Evolutionary conservation across 2,329 filamentous ascomycete species (phyloP).

Genomic region (Penicillium sp.): DNA sequence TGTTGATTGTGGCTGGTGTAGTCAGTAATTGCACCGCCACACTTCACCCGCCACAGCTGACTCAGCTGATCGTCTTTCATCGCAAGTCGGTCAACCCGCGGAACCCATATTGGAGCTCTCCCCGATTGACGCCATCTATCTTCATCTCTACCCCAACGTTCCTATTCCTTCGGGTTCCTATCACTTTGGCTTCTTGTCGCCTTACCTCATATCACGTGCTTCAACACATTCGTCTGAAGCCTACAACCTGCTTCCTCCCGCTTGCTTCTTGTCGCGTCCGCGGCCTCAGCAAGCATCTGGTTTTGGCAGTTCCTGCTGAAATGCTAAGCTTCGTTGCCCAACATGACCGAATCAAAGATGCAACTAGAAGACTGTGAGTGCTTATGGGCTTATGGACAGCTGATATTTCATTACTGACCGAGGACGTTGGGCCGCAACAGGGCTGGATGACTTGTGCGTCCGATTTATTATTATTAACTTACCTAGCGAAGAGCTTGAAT

Average conservation of each 20-base stretch:
- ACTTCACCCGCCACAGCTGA: constrained; percentile 13
- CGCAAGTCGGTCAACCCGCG: background rate
- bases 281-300: constrained; percentile 19
- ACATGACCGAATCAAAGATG: constrained; percentile 73
- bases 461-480: constrained; percentile 98
- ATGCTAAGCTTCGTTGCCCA: constrained; percentile 58
- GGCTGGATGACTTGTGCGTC: constrained; percentile 96
- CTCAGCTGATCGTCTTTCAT: constrained; percentile 15
- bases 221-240: constrained; percentile 17
- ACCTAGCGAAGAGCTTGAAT: constrained; percentile 81
- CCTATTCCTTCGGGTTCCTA: constrained; percentile 1
- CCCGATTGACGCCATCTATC: constrained; percentile 4
- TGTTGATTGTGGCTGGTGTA: constrained; percentile 15
- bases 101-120: background rate
- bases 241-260: constrained; percentile 24
- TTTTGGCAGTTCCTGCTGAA: constrained; percentile 41
- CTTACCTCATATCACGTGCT: background rate
- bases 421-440: constrained; percentile 42
- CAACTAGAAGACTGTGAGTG: constrained; percentile 78
- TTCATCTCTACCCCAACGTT: background rate
- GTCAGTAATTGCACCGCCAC: constrained; percentile 5
- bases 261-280: constrained; percentile 19
- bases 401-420: constrained; percentile 20
- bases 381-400: background rate
- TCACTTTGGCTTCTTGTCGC: background rate